These are phyloP conservation scores for Simplicillium aogashimaense DNA, from an alignment of 2,329 filamentous ascomycete genomes.

Conservation along the genomic window DNA sequence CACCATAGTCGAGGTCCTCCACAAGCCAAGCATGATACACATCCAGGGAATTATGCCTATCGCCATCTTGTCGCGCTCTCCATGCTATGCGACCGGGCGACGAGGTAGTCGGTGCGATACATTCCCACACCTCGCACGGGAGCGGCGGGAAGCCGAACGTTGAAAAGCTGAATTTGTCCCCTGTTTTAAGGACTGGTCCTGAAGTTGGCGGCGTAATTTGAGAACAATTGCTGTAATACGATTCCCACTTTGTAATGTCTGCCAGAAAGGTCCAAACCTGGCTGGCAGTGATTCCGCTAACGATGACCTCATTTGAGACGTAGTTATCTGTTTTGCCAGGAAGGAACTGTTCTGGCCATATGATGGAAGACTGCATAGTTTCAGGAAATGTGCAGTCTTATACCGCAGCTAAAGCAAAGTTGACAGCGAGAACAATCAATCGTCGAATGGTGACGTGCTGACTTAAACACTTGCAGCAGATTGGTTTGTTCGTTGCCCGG, in stretches of 20 bases:
- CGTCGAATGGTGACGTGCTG: too few relatives aligned
- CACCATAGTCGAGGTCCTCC: slow-evolving; percentile 15
- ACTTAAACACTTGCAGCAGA: too few relatives aligned
- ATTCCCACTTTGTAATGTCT: slow-evolving; percentile 16
- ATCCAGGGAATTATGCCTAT: slow-evolving; percentile 9
- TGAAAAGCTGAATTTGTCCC: slow-evolving; percentile 16
- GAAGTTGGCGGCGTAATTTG: slow-evolving; percentile 15
- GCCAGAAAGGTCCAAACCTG: slow-evolving; percentile 16
- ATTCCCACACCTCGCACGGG: slow-evolving; percentile 13
- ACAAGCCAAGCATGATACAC: slow-evolving; percentile 18
- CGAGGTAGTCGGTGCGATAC: slow-evolving; percentile 7
- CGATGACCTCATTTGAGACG: slow-evolving; percentile 18
- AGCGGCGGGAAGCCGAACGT: slow-evolving; percentile 18
- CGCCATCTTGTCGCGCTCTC: slow-evolving; percentile 11
- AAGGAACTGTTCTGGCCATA: slow-evolving; percentile 15
- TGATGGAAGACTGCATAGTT: slow-evolving; percentile 9
- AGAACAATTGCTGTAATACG: slow-evolving; percentile 14
- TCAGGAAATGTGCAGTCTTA: too few relatives aligned
- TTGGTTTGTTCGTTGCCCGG: too few relatives aligned
- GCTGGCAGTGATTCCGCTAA: slow-evolving; percentile 13
- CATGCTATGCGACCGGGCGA: slow-evolving; percentile 15
- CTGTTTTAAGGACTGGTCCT: slow-evolving; percentile 13
- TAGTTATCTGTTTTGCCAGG: slow-evolving; percentile 19
- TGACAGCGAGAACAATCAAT: too few relatives aligned
- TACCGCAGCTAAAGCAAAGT: too few relatives aligned